These are phyloP conservation scores for Sarocladium kiliense DNA, from an alignment of 2,329 filamentous ascomycete species.

Conservation along the genomic window DNA sequence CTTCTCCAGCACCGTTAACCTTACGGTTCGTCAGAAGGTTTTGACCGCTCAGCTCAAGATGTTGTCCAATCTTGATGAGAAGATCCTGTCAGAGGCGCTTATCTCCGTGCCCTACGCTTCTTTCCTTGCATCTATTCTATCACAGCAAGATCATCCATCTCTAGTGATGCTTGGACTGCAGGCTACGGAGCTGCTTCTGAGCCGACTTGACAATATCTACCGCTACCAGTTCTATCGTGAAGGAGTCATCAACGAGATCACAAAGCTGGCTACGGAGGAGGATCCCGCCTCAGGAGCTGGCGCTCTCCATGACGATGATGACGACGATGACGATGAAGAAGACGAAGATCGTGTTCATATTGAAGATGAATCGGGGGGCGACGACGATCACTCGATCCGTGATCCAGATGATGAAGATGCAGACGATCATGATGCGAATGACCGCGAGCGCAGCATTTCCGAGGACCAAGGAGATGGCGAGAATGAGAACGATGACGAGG, in stretches of 20 bases:
- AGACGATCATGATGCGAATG: slow-evolving; percentile 12
- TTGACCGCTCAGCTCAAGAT: slow-evolving; percentile 95
- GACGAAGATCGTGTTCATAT: slow-evolving; percentile 13
- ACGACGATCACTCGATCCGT: slow-evolving; percentile 18
- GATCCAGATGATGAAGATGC: slow-evolving; percentile 22
- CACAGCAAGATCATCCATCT: slow-evolving; percentile 86
- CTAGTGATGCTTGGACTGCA: slow-evolving; percentile 84
- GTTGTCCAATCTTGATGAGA: slow-evolving; percentile 86
- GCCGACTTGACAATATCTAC: slow-evolving; percentile 81
- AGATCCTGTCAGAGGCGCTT: slow-evolving; percentile 79
- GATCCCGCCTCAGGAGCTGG: slow-evolving; percentile 11
- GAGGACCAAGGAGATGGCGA: slow-evolving; percentile 45
- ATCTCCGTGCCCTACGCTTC: slow-evolving; percentile 90
- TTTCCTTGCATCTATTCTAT: slow-evolving; percentile 89
- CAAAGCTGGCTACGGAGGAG: slow-evolving; percentile 62
- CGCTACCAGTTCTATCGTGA: slow-evolving; percentile 96
- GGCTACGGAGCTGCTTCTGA: slow-evolving; percentile 81
- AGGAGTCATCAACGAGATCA: slow-evolving; percentile 88
- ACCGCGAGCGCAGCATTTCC: slow-evolving; percentile 22
- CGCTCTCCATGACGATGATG: slow-evolving; percentile 13
- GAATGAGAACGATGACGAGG: slow-evolving; percentile 48
- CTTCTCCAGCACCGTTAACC: slow-evolving; percentile 95
- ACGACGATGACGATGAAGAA: slow-evolving; percentile 14
- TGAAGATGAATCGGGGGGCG: slow-evolving; percentile 21
- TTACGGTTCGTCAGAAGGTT: slow-evolving; percentile 91